phyloP scores from a whole-genome alignment of 352 stramenopile species.

The Pythium sukuiense region DNA sequence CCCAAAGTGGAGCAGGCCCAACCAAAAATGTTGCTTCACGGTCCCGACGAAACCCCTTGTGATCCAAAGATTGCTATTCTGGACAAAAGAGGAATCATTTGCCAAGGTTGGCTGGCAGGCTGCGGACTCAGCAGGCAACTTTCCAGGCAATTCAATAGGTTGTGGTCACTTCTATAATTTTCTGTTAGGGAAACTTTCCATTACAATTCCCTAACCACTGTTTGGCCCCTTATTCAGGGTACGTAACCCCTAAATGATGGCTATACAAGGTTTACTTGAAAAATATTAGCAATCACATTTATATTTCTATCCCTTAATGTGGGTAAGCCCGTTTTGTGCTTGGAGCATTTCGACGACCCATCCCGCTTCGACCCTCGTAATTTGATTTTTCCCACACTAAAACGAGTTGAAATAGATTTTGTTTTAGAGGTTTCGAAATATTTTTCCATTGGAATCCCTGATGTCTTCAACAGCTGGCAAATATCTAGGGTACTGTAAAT shows the following conservation, averaged over 20 bases:
- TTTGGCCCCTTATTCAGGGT: background rate
- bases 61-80: background rate
- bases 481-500: background rate
- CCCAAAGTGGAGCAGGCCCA: too few species aligned
- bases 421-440: constrained; percentile 14
- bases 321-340: background rate
- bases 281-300: background rate
- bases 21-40: too few species aligned
- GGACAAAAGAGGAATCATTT: background rate
- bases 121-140: background rate
- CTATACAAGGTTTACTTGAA: background rate
- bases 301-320: constrained; percentile 6
- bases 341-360: background rate
- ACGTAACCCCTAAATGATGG: background rate
- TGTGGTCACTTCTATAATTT: background rate
- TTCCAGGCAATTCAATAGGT: background rate
- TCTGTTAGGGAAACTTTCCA: background rate
- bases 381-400: background rate
- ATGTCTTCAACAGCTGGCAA: background rate
- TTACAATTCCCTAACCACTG: background rate
- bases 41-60: background rate
- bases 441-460: constrained; percentile 1
- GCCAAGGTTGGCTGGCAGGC: background rate
- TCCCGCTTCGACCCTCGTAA: background rate
- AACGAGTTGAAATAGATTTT: constrained; percentile 3